A percentile compares a stretch with the other conserved stretches of the same genome.
These are phyloP conservation scores for Solanum neorickii DNA, from an alignment of 257 asterid species.

Conservation along the genomic window DNA sequence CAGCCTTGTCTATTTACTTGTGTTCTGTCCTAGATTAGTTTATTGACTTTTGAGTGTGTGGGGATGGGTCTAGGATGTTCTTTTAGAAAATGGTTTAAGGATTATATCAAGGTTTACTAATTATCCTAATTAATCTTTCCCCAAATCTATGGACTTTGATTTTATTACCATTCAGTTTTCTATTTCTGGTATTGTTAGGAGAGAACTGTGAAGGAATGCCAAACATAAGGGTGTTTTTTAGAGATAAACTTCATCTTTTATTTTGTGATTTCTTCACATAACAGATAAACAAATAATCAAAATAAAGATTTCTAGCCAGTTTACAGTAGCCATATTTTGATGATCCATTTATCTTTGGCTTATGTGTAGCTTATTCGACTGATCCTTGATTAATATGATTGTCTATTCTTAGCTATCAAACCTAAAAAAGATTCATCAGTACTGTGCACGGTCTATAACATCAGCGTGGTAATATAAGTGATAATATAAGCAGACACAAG, in stretches of 20 bases:
- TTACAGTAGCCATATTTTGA: not conserved
- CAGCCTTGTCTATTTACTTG: not conserved
- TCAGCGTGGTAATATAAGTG: not conserved
- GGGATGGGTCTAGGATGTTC: not conserved
- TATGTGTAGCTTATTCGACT: not conserved
- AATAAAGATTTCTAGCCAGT: not conserved
- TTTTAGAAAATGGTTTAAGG: not conserved
- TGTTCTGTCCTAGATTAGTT: not conserved
- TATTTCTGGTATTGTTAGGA: not conserved
- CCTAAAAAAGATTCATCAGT: not conserved
- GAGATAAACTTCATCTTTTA: not conserved
- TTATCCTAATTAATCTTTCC: not conserved
- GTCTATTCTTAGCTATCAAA: not conserved
- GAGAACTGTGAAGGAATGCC: not conserved
- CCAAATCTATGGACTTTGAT: not conserved
- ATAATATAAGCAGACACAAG: not conserved
- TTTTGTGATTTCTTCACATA: not conserved
- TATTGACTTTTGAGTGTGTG: not conserved
- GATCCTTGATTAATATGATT: not conserved
- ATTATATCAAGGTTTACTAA: not conserved
- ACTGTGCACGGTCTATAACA: not conserved
- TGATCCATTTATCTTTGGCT: not conserved
- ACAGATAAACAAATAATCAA: not conserved
- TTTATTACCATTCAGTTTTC: not conserved
- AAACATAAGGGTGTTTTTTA: not conserved